phyloP scores from a whole-genome alignment of 495 filamentous ascomycete species.

The Parachaetomium inaequale region DNA sequence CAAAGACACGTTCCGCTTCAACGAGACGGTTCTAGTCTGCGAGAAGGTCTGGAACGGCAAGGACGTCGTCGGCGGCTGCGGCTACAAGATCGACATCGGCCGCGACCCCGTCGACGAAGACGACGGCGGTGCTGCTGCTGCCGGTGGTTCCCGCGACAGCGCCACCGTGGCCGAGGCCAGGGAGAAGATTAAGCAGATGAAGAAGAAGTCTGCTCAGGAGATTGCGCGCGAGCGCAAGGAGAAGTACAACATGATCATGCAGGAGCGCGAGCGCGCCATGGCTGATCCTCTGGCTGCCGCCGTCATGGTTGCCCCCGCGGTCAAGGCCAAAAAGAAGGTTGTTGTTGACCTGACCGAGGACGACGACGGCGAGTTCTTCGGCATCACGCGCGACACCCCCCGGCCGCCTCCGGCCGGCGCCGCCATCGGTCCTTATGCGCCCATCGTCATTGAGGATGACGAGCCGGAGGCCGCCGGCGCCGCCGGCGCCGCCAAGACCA shows the following conservation, averaged over 20 bases:
- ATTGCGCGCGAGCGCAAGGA: not conserved
- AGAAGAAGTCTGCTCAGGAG: not conserved
- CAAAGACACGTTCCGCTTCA: not conserved
- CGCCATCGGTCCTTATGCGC: not conserved
- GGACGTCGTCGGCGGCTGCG: not conserved
- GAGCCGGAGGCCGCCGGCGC: not conserved
- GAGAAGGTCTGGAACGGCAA: not conserved
- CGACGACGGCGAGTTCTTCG: not conserved
- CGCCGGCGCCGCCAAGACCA: not conserved
- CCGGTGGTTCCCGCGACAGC: not conserved
- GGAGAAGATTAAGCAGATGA: not conserved
- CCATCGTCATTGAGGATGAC: not conserved
- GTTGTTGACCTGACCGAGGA: conserved; percentile 9
- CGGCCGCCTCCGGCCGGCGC: not conserved
- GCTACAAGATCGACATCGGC: not conserved
- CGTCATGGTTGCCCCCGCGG: not conserved
- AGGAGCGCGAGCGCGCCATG: not conserved
- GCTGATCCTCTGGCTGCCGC: not conserved
- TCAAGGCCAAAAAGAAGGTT: not conserved
- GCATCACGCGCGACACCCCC: not conserved
- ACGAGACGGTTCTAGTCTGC: not conserved
- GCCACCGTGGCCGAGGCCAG: not conserved
- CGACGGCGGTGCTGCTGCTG: not conserved
- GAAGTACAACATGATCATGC: not conserved
- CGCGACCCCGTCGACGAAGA: not conserved